phyloP scores from a whole-genome alignment of 331 rosid genomes.

The Spiraea crenata region DNA sequence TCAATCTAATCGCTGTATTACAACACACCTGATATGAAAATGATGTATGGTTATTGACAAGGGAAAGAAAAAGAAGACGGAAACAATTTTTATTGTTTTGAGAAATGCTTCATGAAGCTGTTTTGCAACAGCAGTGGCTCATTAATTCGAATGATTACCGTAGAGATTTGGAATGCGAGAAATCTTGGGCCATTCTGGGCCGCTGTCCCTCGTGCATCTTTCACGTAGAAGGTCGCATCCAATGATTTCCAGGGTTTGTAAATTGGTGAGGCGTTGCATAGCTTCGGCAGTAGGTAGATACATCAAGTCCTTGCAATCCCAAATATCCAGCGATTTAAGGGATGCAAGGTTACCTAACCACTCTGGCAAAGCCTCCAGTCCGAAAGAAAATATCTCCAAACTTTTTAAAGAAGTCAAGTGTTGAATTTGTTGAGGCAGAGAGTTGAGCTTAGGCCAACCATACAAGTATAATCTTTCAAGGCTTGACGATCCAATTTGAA shows the following conservation, averaged over 20 bases:
- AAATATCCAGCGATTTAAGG: not conserved
- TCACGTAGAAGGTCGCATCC: not conserved
- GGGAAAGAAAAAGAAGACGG: too few relatives aligned
- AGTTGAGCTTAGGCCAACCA: not conserved
- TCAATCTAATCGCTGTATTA: too few relatives aligned
- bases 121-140: too few relatives aligned
- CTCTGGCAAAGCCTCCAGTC: slow-evolving; percentile 2
- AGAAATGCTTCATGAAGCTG: too few relatives aligned
- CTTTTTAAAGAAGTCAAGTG: not conserved
- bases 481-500: too few relatives aligned
- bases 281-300: slow-evolving; percentile 7
- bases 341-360: slow-evolving; percentile 2
- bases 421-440: slow-evolving; percentile 4
- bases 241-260: not conserved
- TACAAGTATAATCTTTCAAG: too few relatives aligned
- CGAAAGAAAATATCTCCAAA: fast-evolving
- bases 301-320: not conserved
- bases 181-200: slow-evolving; percentile 24
- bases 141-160: too few relatives aligned
- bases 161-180: not conserved
- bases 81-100: too few relatives aligned
- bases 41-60: too few relatives aligned
- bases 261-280: slow-evolving; percentile 17
- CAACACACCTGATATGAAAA: too few relatives aligned
- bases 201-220: slow-evolving; percentile 10